Evolutionary conservation across 345 rosid species (phyloP), one percentile per base, ranked within the genome.

Genomic region (Syzygium aromaticum): DNA sequence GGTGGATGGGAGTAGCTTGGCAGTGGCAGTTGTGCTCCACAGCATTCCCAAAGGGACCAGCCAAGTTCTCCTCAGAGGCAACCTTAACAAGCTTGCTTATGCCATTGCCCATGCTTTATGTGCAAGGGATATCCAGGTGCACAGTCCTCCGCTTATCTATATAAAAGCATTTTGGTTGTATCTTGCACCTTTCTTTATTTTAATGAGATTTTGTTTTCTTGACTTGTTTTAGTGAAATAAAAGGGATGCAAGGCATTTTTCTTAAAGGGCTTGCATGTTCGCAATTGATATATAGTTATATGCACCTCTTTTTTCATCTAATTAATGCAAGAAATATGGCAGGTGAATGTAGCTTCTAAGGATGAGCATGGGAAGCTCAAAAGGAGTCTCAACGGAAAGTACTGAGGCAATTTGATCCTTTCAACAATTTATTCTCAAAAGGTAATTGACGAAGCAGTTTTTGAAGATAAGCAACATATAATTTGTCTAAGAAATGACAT

Each of bases 1-100:
- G 77, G 95, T 93, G 54, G 96, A 94, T 25, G 96, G 96, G 19
- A 91, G 93, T 85, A 93, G 95, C 87, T 89, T 93, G 84, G 89
- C 91, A 51, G 93, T 91, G 61, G 95, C 94, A 4, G 83, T 92
- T 27, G 93, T 94, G 52, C 87, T 94, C 3, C 91, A 91, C 84
- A 87, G 88, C 59, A 78, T 93, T 56, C 93, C 95, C 8, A 88
- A 92, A 87, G 86, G 87, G 51, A 88, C 92, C 54, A 84, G 90
- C 49, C 88, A 85, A n/a, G 89, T 93, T 3, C 88, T 93, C 59
- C 85, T 93, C 10, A 86, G 89, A 87, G 94, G 95, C 84, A 90
- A 86, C 77, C 85, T 93, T 54, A 89, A 91, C 27, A 93, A 92
- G 88, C 92, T 90, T 16, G 92, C 92, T 25, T 85, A 13, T 54